Evolutionary conservation across 140 eudicot species (phyloP), one percentile per base, ranked within the genome.

Genomic region (Stevia rebaudiana): DNA sequence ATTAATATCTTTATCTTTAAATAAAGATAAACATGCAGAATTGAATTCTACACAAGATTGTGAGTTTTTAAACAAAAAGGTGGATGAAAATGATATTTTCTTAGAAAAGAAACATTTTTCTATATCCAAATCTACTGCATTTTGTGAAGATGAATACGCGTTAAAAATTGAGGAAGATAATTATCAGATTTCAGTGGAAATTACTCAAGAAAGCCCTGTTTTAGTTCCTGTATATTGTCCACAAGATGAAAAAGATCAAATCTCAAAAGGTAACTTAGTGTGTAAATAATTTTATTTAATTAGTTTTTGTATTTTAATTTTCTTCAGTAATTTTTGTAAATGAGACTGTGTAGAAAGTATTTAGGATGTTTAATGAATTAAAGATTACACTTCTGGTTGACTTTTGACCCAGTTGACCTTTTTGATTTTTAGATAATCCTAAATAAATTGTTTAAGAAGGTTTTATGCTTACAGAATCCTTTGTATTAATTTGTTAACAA

Each of bases 221-320:
- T 4, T 54, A 13, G 39, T 25, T 54, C 21, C 39, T 23, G 76
- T 69, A 18, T 21, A 16, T 71, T 52, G 47, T 54, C 61, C 40
- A 12, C 47, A 61, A 42, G 69, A 70, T 47, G 81, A 53, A 51
- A 60, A 61, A 21, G 39, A 31, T 70, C 33, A 63, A 15, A 44
- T 22, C 36, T 63, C 61, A 56, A 79, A 78, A 78, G 87, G 90
- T 83, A 83, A 55, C 1, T 31, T 28, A 46, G n/a, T n/a, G n/a
- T n/a, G n/a, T n/a, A n/a, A n/a, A n/a, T n/a, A n/a, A n/a, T n/a
- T n/a, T n/a, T n/a, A n/a, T n/a, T n/a, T n/a, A n/a, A n/a, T n/a
- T n/a, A n/a, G n/a, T 28, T 28, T 28, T 28, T 28, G 33, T 28
- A 4, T 1, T 28, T 28, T 28, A 28, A 28, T 28, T n/a, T n/a